A percentile compares a stretch with the other conserved stretches of the same genome.
Evolutionary conservation across 345 rosid species (phyloP).

Genomic region (Excoecaria agallocha): DNA sequence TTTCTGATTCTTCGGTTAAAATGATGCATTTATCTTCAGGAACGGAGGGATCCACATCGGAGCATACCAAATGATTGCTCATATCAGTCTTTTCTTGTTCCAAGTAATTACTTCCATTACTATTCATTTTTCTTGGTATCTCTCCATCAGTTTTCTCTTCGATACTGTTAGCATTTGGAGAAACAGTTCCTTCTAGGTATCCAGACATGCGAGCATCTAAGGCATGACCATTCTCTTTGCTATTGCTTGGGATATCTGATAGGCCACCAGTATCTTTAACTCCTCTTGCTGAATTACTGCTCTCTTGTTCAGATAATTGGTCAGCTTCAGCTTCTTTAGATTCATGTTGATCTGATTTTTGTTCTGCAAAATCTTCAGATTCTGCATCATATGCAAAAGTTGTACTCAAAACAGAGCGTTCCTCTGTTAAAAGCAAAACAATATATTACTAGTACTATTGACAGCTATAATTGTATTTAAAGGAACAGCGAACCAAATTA

Average conservation of each 20-base stretch:
- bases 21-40: conserved; percentile 19
- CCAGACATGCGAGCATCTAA: background rate
- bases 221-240: conserved; percentile 21
- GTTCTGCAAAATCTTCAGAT: conserved; percentile 18
- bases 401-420: conserved; percentile 10
- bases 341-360: conserved; percentile 19
- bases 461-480: background rate
- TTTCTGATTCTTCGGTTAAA: conserved; percentile 23
- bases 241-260: background rate
- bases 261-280: background rate
- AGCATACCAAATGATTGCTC: background rate
- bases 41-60: conserved; percentile 11
- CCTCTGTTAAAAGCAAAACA: conserved; percentile 22
- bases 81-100: conserved; percentile 16
- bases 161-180: background rate
- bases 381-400: conserved; percentile 14
- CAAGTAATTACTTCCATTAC: conserved; percentile 10
- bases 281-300: conserved; percentile 1
- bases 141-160: conserved; percentile 16
- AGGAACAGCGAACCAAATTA: background rate
- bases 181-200: conserved; percentile 13
- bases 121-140: conserved; percentile 9
- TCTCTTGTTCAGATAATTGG: background rate
- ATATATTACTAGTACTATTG: background rate
- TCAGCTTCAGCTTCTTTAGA: background rate